Evolutionary conservation across 2,329 filamentous ascomycete species (phyloP).

Genomic region (Aureobasidium sp.): DNA sequence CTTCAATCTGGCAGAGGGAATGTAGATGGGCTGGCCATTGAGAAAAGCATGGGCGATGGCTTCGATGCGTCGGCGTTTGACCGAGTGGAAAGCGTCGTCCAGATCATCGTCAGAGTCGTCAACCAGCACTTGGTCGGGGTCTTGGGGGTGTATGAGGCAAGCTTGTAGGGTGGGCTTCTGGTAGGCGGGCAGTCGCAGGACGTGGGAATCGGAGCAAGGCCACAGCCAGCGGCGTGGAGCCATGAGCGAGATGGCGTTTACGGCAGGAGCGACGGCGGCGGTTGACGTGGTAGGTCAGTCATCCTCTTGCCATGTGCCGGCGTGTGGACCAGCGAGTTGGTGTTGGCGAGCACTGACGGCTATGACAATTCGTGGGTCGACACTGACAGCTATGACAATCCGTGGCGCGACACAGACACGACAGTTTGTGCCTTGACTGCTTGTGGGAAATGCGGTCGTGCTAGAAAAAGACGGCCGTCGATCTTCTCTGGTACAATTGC

Average conservation of each 20-base stretch:
- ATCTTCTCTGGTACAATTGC: neutral
- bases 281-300: neutral
- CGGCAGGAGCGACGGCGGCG: neutral
- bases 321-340: neutral
- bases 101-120: constrained; percentile 53
- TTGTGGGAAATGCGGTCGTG: neutral
- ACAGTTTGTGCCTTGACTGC: constrained; percentile 3
- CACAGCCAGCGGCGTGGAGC: constrained; percentile 17
- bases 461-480: neutral
- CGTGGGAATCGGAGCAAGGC: constrained; percentile 16
- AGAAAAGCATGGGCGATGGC: constrained; percentile 53
- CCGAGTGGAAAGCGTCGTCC: constrained; percentile 41
- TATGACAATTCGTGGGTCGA: neutral
- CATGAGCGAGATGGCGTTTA: constrained; percentile 1
- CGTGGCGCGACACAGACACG: neutral
- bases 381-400: constrained; percentile 5
- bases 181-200: constrained; percentile 14
- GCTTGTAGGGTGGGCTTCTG: neutral
- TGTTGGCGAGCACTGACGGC: neutral
- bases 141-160: neutral
- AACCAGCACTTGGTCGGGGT: constrained; percentile 42
- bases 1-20: constrained; percentile 54
- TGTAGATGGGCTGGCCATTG: constrained; percentile 47
- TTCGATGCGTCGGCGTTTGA: constrained; percentile 53
- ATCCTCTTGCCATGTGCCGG: neutral